These are phyloP conservation scores for Dactylellina drechsleri DNA, from an alignment of 2,329 filamentous ascomycete genomes.

Conservation along the genomic window DNA sequence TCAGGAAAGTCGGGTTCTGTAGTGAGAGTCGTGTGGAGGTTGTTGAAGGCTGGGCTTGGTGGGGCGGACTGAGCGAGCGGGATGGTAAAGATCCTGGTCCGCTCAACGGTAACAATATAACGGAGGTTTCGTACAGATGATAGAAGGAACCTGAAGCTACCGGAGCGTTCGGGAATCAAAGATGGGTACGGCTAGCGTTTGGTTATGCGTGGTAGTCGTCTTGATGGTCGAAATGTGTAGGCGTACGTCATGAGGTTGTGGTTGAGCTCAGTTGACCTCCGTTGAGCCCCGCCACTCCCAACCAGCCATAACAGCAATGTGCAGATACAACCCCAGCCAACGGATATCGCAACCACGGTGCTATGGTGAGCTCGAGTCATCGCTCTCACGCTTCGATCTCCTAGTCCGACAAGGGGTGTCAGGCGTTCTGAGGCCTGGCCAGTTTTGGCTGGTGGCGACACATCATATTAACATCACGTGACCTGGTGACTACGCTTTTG, in stretches of 20 bases:
- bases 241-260: slow-evolving; percentile 44
- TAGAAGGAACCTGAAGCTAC: no score
- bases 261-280: background rate
- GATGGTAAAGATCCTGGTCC: slow-evolving; percentile 28
- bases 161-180: background rate
- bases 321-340: background rate
- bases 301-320: background rate
- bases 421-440: no score
- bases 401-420: no score
- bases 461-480: slow-evolving; percentile 16
- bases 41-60: slow-evolving; percentile 14
- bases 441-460: background rate
- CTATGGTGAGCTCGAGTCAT: background rate
- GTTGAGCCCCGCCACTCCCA: slow-evolving; percentile 35
- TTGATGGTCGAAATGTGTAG: background rate
- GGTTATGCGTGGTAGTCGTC: slow-evolving; percentile 5
- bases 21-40: background rate
- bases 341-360: background rate
- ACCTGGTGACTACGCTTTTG: slow-evolving; percentile 46
- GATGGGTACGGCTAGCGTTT: background rate
- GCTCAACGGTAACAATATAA: background rate
- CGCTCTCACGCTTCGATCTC: no score
- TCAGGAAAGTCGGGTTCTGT: background rate
- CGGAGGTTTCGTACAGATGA: no score
- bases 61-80: slow-evolving; percentile 25